Percentiles rank a stretch among this genome's conserved stretches.
Conservation (phyloP, 345 rosid species). For the Brassica rapa region DNA sequence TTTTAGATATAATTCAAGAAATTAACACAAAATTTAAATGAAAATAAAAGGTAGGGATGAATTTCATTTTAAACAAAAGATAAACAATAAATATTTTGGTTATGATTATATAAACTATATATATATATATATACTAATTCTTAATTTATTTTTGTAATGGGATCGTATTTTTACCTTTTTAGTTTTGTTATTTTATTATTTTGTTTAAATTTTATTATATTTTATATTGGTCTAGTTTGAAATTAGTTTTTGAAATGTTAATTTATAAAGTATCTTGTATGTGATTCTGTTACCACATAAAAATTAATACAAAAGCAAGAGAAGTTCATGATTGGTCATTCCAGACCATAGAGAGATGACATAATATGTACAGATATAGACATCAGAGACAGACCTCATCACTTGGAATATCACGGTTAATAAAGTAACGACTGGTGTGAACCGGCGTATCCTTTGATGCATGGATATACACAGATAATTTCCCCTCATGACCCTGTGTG, state of each 20-base stretch:
- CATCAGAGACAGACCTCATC: slow-evolving; percentile 54
- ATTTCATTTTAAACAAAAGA: no score
- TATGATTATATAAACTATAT: no score
- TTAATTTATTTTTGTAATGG: no score
- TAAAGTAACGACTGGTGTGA: slow-evolving; percentile 74
- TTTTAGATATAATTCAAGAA: no score
- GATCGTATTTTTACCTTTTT: no score
- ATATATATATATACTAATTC: background rate
- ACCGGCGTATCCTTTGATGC: slow-evolving; percentile 78
- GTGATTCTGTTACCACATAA: slow-evolving; percentile 4
- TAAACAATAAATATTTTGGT: no score
- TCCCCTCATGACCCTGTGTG: slow-evolving; percentile 79
- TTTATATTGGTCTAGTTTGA: background rate
- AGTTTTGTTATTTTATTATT: no score
- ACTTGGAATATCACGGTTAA: slow-evolving; percentile 70
- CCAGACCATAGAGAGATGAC: slow-evolving; percentile 3
- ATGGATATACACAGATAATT: slow-evolving; percentile 77
- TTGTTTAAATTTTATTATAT: no score
- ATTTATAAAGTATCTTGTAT: background rate
- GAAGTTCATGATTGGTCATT: slow-evolving; percentile 19
- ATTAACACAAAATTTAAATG: no score
- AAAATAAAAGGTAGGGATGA: background rate
- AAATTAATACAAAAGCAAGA: slow-evolving; percentile 6
- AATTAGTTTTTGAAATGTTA: background rate
- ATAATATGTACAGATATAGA: slow-evolving; percentile 19